These are phyloP conservation scores for Boletus sp. DNA, from an alignment of 768 basidiomycete genomes.

Conservation along the genomic window DNA sequence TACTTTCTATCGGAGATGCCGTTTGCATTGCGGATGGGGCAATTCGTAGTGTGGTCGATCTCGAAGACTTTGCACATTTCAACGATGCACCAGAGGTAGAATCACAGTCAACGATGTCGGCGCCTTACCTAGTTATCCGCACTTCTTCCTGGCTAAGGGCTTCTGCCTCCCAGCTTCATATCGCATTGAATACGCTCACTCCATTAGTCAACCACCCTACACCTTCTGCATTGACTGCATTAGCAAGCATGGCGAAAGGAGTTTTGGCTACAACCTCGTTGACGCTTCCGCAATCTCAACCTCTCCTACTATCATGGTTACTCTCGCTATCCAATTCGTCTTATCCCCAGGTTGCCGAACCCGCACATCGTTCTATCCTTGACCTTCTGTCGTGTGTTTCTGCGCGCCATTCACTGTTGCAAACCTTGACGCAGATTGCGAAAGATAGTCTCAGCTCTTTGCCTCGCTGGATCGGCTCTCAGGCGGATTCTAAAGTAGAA, in stretches of 20 bases:
- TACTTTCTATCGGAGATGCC: slow-evolving; percentile 63
- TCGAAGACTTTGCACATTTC: slow-evolving; percentile 60
- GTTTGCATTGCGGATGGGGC: slow-evolving; percentile 63
- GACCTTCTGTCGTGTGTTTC: slow-evolving; percentile 44
- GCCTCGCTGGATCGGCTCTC: slow-evolving; percentile 67
- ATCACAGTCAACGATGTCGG: slow-evolving; percentile 25
- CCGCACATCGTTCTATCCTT: slow-evolving; percentile 47
- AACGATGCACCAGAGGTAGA: slow-evolving; percentile 13
- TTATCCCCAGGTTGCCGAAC: slow-evolving; percentile 49
- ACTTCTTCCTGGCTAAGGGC: slow-evolving; percentile 78
- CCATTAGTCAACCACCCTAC: slow-evolving; percentile 72
- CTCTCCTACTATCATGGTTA: slow-evolving; percentile 68
- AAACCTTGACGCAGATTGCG: slow-evolving; percentile 61
- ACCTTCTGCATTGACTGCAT: slow-evolving; percentile 56
- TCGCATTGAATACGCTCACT: slow-evolving; percentile 76
- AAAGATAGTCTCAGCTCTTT: slow-evolving; percentile 64
- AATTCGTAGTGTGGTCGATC: slow-evolving; percentile 49
- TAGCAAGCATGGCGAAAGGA: slow-evolving; percentile 53
- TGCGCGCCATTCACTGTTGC: slow-evolving; percentile 47
- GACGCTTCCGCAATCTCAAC: slow-evolving; percentile 66
- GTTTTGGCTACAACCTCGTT: slow-evolving; percentile 55
- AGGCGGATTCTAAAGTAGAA: slow-evolving; percentile 71
- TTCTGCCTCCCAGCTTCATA: slow-evolving; percentile 79
- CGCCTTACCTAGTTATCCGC: slow-evolving; percentile 52
- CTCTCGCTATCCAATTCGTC: slow-evolving; percentile 67